phyloP scores from a whole-genome alignment of 163 green algal species.

The Scenedesmus sp. region DNA sequence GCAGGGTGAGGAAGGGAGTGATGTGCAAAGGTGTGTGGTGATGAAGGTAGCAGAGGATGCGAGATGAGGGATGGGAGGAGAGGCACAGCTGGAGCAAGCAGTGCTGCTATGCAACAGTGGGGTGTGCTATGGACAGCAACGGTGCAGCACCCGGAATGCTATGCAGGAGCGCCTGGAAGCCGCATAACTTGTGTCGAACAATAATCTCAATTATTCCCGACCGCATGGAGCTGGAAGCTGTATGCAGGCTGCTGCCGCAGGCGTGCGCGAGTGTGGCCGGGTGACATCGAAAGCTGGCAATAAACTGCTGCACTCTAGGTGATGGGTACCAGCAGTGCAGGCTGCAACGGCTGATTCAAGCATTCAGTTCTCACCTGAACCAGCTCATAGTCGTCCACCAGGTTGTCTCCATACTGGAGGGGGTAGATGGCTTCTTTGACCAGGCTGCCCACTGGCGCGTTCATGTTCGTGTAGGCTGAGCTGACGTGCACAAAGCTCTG shows the following conservation, averaged over 20 bases:
- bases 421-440: constrained; percentile 66
- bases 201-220: background rate
- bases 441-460: constrained; percentile 52
- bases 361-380: constrained; percentile 15
- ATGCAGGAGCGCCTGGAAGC: background rate
- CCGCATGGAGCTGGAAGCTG: background rate
- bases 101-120: background rate
- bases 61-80: background rate
- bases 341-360: background rate
- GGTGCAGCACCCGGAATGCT: too few species aligned
- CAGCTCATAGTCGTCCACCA: constrained; percentile 32
- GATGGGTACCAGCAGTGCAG: background rate
- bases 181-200: too few species aligned
- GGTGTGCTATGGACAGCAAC: background rate
- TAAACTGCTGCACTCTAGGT: background rate
- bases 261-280: constrained; percentile 8
- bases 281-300: background rate
- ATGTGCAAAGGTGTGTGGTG: background rate
- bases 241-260: background rate
- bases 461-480: constrained; percentile 69
- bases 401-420: constrained; percentile 50
- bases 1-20: background rate
- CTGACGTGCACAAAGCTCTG: constrained; percentile 63
- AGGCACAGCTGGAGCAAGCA: background rate
- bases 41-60: background rate